Conservation (phyloP, 306 rosid genomes). For the Medicago arabica region DNA sequence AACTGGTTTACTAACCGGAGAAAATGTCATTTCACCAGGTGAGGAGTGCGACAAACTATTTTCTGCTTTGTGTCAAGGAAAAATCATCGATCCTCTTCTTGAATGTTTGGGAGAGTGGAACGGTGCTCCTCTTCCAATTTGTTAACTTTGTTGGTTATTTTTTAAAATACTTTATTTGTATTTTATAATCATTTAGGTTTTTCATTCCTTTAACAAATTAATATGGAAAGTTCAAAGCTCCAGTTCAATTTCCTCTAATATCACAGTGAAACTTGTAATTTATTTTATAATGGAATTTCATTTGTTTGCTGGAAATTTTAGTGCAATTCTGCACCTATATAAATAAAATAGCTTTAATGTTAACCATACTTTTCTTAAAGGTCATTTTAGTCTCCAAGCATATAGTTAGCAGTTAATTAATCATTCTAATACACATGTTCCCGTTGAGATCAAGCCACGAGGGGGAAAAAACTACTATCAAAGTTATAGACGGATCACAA, state of each 20-base stretch:
- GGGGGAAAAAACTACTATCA: no score
- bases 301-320: background rate
- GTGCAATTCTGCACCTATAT: background rate
- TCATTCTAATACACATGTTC: background rate
- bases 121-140: background rate
- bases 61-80: no score
- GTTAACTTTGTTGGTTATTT: background rate
- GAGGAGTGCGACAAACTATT: no score
- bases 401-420: background rate
- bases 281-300: background rate
- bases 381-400: background rate
- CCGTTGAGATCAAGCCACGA: no score
- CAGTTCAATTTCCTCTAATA: background rate
- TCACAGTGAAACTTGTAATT: no score
- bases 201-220: no score
- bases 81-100: background rate
- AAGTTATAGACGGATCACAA: no score
- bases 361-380: background rate
- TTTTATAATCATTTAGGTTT: no score
- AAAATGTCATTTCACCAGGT: no score
- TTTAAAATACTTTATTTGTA: background rate
- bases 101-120: background rate
- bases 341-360: background rate
- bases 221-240: background rate
- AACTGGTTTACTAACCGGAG: no score